These are phyloP conservation scores for Hanseniaspora valbyensis DNA, from an alignment of 805 yeast species.

Conservation along the genomic window DNA sequence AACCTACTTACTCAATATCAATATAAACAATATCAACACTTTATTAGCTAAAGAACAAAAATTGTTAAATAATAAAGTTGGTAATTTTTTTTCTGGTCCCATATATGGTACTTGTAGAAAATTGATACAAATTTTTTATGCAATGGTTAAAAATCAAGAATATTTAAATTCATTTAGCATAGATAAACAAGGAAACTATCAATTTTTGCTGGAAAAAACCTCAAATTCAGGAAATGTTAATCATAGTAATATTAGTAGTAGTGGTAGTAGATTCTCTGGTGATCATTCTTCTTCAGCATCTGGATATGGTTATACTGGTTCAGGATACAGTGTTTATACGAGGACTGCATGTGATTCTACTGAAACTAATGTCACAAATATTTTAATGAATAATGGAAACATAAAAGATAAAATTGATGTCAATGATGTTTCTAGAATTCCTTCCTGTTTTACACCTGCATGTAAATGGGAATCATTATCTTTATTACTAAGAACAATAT, in stretches of 20 bases:
- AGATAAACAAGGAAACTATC: conserved; percentile 4
- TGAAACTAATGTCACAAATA: neutral
- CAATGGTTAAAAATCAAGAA: conserved; percentile 5
- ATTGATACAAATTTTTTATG: conserved; percentile 33
- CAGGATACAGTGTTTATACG: neutral
- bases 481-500: conserved; percentile 44
- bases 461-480: conserved; percentile 48
- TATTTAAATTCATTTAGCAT: conserved; percentile 1
- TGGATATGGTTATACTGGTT: neutral
- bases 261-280: too few relatives aligned
- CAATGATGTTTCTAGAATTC: conserved; percentile 12
- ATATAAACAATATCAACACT: conserved; percentile 20
- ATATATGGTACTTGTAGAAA: conserved; percentile 42
- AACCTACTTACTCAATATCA: conserved; percentile 8
- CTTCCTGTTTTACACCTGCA: conserved; percentile 23
- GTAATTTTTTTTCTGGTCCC: conserved; percentile 31
- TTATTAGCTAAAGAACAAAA: conserved; percentile 17
- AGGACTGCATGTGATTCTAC: neutral
- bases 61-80: conserved; percentile 26
- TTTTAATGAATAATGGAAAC: neutral
- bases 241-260: too few relatives aligned
- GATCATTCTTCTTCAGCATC: conserved; percentile 4
- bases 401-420: neutral
- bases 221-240: too few relatives aligned
- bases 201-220: neutral